A percentile compares a stretch with the other conserved stretches of the same genome.
Conservation (phyloP, 768 basidiomycete genomes). For the Boletus tomentosulus region DNA sequence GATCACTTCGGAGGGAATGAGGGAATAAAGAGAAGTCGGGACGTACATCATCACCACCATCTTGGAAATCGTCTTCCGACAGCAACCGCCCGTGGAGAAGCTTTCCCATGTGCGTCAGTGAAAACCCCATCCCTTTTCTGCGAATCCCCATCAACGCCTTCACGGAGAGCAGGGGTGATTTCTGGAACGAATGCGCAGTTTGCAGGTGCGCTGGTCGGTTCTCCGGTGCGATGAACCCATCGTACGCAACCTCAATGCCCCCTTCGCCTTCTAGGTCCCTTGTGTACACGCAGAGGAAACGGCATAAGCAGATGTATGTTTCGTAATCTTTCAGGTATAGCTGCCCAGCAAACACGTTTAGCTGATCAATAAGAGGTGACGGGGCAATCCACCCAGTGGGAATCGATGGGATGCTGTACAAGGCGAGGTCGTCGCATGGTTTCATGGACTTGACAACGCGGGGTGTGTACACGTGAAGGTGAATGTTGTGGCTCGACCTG, state of each 20-base stretch:
- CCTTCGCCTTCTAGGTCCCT: background rate
- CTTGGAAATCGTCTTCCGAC: too few relatives aligned
- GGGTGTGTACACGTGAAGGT: constrained; percentile 4
- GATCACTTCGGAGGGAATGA: too few relatives aligned
- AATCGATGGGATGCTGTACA: background rate
- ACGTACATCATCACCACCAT: too few relatives aligned
- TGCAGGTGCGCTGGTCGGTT: background rate
- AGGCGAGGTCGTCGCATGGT: background rate
- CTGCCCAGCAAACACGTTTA: too few relatives aligned
- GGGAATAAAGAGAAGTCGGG: too few relatives aligned
- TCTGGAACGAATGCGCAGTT: constrained; percentile 24
- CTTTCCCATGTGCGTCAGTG: too few relatives aligned
- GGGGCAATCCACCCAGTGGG: background rate
- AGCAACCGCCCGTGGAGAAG: too few relatives aligned
- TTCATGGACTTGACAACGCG: background rate
- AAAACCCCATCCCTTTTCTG: too few relatives aligned
- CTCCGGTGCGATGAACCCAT: background rate
- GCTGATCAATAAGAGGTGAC: too few relatives aligned
- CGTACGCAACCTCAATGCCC: background rate
- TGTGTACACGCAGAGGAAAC: background rate
- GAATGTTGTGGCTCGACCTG: constrained; percentile 16
- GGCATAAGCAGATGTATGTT: background rate
- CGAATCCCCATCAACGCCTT: background rate
- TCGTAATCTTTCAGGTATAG: too few relatives aligned
- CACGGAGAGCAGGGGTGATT: constrained; percentile 26